These are phyloP conservation scores for Escovopsis sp. DNA, from an alignment of 2,329 filamentous ascomycete genomes.

Conservation along the genomic window DNA sequence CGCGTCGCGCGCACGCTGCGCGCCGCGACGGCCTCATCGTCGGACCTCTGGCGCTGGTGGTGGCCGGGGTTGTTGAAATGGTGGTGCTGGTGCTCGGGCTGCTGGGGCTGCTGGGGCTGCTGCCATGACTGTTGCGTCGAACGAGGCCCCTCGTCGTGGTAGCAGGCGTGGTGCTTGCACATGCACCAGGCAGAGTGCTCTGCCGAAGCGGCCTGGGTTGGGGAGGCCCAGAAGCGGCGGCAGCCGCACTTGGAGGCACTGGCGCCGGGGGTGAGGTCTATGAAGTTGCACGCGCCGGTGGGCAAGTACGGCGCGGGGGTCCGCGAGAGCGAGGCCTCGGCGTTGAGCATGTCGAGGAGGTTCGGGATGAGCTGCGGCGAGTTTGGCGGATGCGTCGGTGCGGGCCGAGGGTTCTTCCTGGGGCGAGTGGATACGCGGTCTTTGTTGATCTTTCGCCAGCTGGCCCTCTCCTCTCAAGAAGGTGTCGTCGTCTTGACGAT, in stretches of 20 bases:
- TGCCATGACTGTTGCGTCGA: not conserved
- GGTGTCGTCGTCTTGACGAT: too few species aligned
- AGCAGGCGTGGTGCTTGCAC: slow-evolving; percentile 49
- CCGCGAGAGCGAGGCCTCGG: slow-evolving; percentile 20
- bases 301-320: slow-evolving; percentile 24
- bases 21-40: slow-evolving; percentile 38
- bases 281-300: slow-evolving; percentile 40
- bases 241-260: slow-evolving; percentile 41
- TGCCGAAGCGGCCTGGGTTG: slow-evolving; percentile 23
- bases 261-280: slow-evolving; percentile 36
- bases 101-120: slow-evolving; percentile 6
- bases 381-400: slow-evolving; percentile 28
- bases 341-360: slow-evolving; percentile 41
- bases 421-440: too few species aligned
- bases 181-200: slow-evolving; percentile 40
- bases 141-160: slow-evolving; percentile 32
- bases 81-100: too few species aligned
- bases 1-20: slow-evolving; percentile 27
- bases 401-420: too few species aligned
- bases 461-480: too few species aligned
- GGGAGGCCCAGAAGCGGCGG: slow-evolving; percentile 41
- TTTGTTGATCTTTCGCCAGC: too few species aligned
- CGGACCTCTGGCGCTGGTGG: slow-evolving; percentile 19
- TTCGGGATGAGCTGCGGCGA: slow-evolving; percentile 25
- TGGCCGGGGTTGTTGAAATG: slow-evolving; percentile 8